Conservation (phyloP, 2,329 filamentous ascomycete genomes). For the Calonectria leucothoes region DNA sequence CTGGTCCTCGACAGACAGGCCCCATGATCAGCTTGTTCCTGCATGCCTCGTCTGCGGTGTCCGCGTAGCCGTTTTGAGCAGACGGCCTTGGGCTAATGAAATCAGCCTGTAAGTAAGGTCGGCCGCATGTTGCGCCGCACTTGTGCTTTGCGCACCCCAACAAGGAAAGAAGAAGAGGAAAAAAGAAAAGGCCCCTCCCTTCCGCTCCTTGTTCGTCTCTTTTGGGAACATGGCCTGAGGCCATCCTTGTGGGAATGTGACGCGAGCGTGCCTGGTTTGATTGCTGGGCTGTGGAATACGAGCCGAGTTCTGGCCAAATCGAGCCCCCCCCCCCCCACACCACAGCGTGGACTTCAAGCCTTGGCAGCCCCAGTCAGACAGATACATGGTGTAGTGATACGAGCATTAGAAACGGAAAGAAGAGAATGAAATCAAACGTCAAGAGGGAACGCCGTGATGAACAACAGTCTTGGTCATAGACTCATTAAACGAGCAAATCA, state of each 20-base stretch:
- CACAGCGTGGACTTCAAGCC: not conserved
- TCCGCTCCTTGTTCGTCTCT: not conserved
- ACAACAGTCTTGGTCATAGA: not conserved
- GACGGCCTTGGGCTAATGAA: constrained; percentile 6
- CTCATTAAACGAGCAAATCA: not conserved
- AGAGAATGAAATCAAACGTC: not conserved
- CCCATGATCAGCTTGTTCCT: not conserved
- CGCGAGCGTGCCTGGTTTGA: not conserved
- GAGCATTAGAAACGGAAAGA: not conserved
- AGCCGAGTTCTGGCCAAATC: not conserved
- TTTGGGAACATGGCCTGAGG: not conserved
- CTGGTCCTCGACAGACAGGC: not conserved
- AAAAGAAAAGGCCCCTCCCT: no score
- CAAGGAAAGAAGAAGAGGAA: no score
- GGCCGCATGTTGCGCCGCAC: constrained; percentile 4
- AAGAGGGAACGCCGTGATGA: not conserved
- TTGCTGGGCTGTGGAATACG: not conserved
- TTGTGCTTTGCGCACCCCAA: not conserved
- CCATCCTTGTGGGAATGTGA: not conserved
- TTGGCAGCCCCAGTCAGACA: not conserved
- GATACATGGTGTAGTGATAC: not conserved
- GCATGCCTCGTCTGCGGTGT: not conserved
- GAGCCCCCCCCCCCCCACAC: no score
- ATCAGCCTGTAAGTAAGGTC: not conserved
- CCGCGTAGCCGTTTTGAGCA: not conserved